Conservation (phyloP, 1,139 yeast genomes). For the Ogataea hybrid region DNA sequence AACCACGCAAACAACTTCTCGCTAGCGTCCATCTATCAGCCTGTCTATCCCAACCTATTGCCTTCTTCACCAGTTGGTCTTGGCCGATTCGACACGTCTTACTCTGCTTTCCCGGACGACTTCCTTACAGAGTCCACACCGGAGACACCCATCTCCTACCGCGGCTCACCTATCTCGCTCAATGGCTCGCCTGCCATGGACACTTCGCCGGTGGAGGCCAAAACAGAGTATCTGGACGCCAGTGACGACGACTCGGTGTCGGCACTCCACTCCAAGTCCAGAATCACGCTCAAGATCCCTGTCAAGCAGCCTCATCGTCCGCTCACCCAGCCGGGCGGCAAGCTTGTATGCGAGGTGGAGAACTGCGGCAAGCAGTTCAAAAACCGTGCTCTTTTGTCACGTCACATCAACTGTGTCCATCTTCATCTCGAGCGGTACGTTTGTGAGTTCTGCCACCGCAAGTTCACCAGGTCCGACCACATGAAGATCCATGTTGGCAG, state of each 20-base stretch:
- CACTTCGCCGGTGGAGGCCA: conserved; percentile 3
- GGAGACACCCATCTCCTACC: conserved; percentile 1
- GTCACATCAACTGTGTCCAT: conserved; percentile 33
- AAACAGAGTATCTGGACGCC: not conserved
- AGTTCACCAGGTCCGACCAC: conserved; percentile 31
- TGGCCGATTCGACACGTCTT: conserved; percentile 12
- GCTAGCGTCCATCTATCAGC: conserved; percentile 7
- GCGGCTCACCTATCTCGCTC: too few species aligned
- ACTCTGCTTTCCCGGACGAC: conserved; percentile 7
- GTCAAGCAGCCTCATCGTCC: conserved; percentile 5
- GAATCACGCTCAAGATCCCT: conserved; percentile 13
- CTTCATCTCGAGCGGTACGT: conserved; percentile 27
- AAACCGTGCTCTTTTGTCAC: conserved; percentile 28
- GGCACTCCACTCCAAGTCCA: conserved; percentile 4
- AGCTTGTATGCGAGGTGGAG: conserved; percentile 23
- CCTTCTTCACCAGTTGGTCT: conserved; percentile 15
- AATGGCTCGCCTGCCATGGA: conserved; percentile 4
- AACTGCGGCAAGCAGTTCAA: conserved; percentile 26
- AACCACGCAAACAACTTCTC: not conserved
- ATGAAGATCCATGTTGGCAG: conserved; percentile 28
- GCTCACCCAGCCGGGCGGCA: conserved; percentile 3
- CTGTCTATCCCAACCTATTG: conserved; percentile 9
- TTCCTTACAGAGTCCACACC: conserved; percentile 4
- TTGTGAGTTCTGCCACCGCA: conserved; percentile 24
- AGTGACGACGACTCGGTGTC: not conserved